Base-by-base conservation (phyloP, 2,329 filamentous ascomycete species). In the Curvularia lunata region DNA sequence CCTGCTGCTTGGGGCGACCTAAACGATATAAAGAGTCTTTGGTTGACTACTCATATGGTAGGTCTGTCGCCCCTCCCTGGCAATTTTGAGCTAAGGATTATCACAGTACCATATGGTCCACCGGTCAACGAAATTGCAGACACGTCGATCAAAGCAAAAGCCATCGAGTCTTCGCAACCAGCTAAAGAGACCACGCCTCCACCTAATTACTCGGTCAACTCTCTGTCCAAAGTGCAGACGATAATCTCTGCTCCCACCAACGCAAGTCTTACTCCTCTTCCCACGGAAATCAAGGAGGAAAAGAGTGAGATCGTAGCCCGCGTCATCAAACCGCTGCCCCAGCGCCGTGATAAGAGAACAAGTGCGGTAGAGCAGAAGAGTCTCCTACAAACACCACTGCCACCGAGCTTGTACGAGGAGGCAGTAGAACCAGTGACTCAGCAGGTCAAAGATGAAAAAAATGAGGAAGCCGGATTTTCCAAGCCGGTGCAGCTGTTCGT, bases 131-230 rank as follows among this genome's bases (percentile, higher is more conserved):
- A 37, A 23, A 5, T 1, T n/a, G 25, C 18, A 18, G 19, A 37
- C 13, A 37, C 7, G 30, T 16, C 25, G 16, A 42, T 5, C 2
- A 50, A 42, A 50, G 37, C 21, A 25, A 9, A 9, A 19, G n/a
- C 13, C 9, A 7, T 40, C 25, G 48, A 50, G 12, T 30, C 37
- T 23, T 23, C 10, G 3, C 5, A 30, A 25, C n/a, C 25, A 23
- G 13, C 19, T 34, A 19, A 50, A n/a, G 25, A 50, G 37, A 42
- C 28, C 5, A 50, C 48, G 19, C 48, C 48, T 41, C 48, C 48
- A n/a, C 48, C 48, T 5, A 16, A 9, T 9, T 32, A 23, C 18
- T 30, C 38, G 3, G 25, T 28, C n/a, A 30, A 30, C 13, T 40
- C 48, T 18, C 8, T 18, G 10, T 28, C 27, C n/a, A 47, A 21